Evolutionary conservation across 2,329 filamentous ascomycete species (phyloP).

Genomic region (Cordyceps fumosorosea): DNA sequence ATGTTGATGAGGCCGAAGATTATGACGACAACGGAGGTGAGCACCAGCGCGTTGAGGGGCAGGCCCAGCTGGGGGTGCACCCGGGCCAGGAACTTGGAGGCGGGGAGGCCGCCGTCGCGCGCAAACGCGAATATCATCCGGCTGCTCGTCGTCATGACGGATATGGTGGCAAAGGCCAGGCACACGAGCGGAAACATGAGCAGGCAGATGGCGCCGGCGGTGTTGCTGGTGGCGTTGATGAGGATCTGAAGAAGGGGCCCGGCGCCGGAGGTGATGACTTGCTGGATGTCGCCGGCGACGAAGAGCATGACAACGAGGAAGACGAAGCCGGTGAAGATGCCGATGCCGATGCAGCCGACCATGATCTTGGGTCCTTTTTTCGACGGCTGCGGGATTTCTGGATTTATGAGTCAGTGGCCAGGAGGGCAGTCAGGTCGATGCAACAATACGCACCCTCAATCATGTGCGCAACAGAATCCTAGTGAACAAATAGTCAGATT

Average conservation of each 20-base stretch:
- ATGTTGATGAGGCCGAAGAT: slow-evolving; percentile 66
- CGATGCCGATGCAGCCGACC: slow-evolving; percentile 55
- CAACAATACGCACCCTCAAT: slow-evolving; percentile 20
- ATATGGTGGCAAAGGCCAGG: slow-evolving; percentile 55
- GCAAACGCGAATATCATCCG: slow-evolving; percentile 63
- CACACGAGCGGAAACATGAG: slow-evolving; percentile 62
- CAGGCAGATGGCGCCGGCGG: slow-evolving; percentile 55
- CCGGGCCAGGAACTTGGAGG: slow-evolving; percentile 51
- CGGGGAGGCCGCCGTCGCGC: slow-evolving; percentile 58
- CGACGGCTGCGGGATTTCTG: slow-evolving; percentile 26
- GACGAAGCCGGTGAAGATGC: slow-evolving; percentile 54
- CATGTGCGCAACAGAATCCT: slow-evolving; percentile 30
- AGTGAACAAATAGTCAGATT: background rate
- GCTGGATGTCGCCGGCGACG: slow-evolving; percentile 50
- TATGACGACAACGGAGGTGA: slow-evolving; percentile 55
- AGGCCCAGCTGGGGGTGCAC: slow-evolving; percentile 56
- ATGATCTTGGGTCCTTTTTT: slow-evolving; percentile 27
- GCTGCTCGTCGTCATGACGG: slow-evolving; percentile 59
- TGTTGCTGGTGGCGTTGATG: slow-evolving; percentile 53
- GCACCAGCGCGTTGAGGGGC: slow-evolving; percentile 59
- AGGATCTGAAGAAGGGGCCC: slow-evolving; percentile 58
- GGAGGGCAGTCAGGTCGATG: background rate
- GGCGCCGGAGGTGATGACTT: slow-evolving; percentile 47
- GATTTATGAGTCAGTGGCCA: background rate
- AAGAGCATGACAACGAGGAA: slow-evolving; percentile 60